Evolutionary conservation across 495 filamentous ascomycete genomes (phyloP).

Genomic region (Xylaria bambusicola): DNA sequence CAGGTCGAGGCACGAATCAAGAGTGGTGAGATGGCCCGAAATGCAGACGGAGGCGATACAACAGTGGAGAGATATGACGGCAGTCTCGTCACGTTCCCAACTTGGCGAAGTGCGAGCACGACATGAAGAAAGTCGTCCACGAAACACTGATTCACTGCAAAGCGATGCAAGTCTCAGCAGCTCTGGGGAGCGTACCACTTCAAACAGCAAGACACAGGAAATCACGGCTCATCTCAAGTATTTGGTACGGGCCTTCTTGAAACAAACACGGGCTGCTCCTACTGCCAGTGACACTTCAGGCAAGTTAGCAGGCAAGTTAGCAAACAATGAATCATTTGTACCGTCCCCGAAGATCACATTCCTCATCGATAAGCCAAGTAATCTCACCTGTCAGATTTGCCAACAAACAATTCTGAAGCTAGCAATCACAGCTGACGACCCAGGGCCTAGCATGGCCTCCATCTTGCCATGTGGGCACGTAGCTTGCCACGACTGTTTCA

Average conservation of each 20-base stretch:
- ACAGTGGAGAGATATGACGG: conserved; percentile 3
- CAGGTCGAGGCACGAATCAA: too few species aligned
- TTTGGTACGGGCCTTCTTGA: conserved; percentile 7
- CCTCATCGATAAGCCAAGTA: conserved; percentile 23
- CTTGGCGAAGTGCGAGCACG: neutral
- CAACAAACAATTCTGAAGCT: conserved; percentile 11
- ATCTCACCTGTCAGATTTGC: conserved; percentile 28
- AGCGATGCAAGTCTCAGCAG: neutral
- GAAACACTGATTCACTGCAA: neutral
- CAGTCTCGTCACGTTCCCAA: neutral
- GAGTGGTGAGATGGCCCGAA: too few species aligned
- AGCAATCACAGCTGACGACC: neutral
- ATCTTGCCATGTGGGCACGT: conserved; percentile 31
- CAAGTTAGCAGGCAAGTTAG: neutral
- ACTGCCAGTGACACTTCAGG: neutral
- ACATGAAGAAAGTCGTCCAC: neutral
- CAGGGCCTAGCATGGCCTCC: neutral
- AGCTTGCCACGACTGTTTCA: conserved; percentile 19
- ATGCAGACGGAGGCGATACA: neutral
- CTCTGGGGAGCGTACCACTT: neutral
- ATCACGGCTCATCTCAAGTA: conserved; percentile 8
- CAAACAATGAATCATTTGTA: conserved; percentile 19
- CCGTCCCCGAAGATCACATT: conserved; percentile 27
- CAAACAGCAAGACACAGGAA: neutral
- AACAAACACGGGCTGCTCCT: neutral